Evolutionary conservation across 306 rosid species (phyloP).

Genomic region (Fragaria nilgerrensis): DNA sequence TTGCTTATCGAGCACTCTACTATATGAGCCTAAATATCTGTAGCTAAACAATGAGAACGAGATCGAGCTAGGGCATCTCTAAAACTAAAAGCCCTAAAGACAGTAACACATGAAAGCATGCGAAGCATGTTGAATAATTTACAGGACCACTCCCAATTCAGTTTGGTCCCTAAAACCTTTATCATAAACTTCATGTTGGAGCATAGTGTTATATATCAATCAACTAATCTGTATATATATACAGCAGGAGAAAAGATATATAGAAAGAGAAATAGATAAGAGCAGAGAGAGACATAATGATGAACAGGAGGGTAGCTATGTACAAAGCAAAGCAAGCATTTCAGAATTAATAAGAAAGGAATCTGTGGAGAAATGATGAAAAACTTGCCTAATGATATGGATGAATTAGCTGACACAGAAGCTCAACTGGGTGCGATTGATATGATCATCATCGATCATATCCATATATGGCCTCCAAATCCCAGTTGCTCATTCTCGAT

Average conservation of each 20-base stretch:
- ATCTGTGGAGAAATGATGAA: not conserved
- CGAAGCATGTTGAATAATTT: not conserved
- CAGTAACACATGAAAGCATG: slow-evolving; percentile 4
- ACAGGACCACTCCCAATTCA: slow-evolving; percentile 26
- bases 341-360: not conserved
- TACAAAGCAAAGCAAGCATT: not conserved
- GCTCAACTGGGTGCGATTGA: not conserved
- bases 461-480: not conserved
- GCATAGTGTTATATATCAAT: not conserved
- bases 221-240: not conserved
- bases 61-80: not conserved
- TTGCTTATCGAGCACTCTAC: slow-evolving; percentile 9
- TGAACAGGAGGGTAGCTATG: not conserved
- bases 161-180: not conserved
- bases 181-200: not conserved
- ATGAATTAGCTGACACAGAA: not conserved
- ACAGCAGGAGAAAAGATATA: not conserved
- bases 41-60: not conserved
- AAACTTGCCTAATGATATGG: not conserved
- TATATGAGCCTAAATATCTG: not conserved
- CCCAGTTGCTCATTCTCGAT: not conserved
- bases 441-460: not conserved
- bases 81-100: slow-evolving; percentile 1
- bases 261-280: not conserved
- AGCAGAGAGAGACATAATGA: not conserved